Evolutionary conservation across 2,329 filamentous ascomycete genomes (phyloP).

Genomic region (Fusarium sp.): DNA sequence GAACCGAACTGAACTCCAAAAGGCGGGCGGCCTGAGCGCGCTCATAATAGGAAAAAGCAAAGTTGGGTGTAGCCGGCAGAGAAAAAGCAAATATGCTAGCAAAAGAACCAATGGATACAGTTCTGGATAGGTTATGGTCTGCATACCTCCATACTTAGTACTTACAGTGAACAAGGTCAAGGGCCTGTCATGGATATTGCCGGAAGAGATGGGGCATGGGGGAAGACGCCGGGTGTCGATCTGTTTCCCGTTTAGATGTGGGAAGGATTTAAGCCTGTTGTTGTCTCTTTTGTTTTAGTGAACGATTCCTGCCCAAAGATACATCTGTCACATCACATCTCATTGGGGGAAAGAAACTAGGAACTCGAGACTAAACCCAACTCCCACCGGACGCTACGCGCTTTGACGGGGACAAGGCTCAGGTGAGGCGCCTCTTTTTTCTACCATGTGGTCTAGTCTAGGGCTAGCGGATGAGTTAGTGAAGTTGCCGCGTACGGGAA

Average conservation of each 20-base stretch:
- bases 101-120: slow-evolving; percentile 32
- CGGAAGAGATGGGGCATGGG: slow-evolving; percentile 21
- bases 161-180: background rate
- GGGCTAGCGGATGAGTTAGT: background rate
- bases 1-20: slow-evolving; percentile 1
- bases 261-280: slow-evolving; percentile 32
- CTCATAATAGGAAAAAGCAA: slow-evolving; percentile 37
- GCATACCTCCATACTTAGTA: slow-evolving; percentile 20
- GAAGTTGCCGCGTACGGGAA: slow-evolving; percentile 9
- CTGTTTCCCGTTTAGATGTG: slow-evolving; percentile 19
- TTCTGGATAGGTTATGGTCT: slow-evolving; percentile 35
- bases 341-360: background rate
- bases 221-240: slow-evolving; percentile 31
- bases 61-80: background rate
- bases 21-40: slow-evolving; percentile 36
- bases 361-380: background rate
- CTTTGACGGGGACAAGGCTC: slow-evolving; percentile 31
- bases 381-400: slow-evolving; percentile 46
- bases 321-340: slow-evolving; percentile 8
- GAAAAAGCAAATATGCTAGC: slow-evolving; percentile 42
- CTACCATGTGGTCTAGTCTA: slow-evolving; percentile 29
- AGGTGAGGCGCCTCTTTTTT: slow-evolving; percentile 41
- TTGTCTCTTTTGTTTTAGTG: slow-evolving; percentile 36
- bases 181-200: slow-evolving; percentile 18
- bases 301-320: background rate